Base-by-base conservation (phyloP, 83 land plant species). In the Picea engelmannii region DNA sequence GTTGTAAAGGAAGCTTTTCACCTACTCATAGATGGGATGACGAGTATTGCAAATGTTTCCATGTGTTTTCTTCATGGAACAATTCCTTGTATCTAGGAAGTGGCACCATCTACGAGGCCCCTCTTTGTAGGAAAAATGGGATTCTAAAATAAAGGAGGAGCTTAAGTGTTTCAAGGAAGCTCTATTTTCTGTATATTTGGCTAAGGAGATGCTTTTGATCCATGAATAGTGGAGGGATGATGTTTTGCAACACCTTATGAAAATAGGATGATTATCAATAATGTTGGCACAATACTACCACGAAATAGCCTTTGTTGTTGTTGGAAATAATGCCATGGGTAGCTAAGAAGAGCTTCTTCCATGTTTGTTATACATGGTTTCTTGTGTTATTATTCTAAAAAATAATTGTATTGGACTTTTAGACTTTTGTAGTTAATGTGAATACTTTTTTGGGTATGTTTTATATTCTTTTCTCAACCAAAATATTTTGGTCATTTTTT, bases 251-350 rank as follows among this genome's bases (percentile, higher is more conserved):
- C 70, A 86, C 21, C 76, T 91, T 84, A 95, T 88, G 80, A 75
- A 75, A 12, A 87, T 66, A 11, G 94, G 95, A 31, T 82, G 81
- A 38, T 83, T 86, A 81, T 90, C 97, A 17, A 84, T 86, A 85
- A 79, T 90, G 10, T 77, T 91, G 76, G 95, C 92, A 3, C 81
- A 35, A 93, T 86, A 89, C 95, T 8, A 85, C 91, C n/a, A 93
- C 95, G 35, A 94, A 93, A 80, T 92, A 93, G 95, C 95, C 97
- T 20, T 83, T 85, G 80, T 82, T 95, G 68, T 85, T 95, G 79
- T 5, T 95, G 79, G 90, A 93, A 40, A 66, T 93, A 58, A 70
- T 95, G 78, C 89, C 95, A 47, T 66, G 62, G 38, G 89, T 93
- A 40, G 93, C 93, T 7, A 87, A 88, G 79, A 87, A 82, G 44